A percentile compares a stretch with the other conserved stretches of the same genome.
Evolutionary conservation across 2,329 filamentous ascomycete species (phyloP).

Genomic region (Diaporthe capsici): DNA sequence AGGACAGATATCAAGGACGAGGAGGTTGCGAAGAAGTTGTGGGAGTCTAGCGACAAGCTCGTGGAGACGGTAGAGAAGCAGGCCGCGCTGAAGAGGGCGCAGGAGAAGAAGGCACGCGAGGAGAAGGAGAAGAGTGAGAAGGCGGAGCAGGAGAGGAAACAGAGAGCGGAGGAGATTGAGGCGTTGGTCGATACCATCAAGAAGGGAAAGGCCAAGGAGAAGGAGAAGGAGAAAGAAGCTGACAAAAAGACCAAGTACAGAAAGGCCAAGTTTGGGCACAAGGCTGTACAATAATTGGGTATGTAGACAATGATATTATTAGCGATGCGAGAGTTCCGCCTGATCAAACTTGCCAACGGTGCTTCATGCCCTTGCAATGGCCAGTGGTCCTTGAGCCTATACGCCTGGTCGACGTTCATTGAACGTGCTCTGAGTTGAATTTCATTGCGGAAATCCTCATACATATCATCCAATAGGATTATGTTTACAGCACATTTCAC

Average conservation of each 20-base stretch:
- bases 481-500: neutral
- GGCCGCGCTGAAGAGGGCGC: conserved; percentile 71
- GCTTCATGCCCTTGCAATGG: neutral
- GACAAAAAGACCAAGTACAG: conserved; percentile 49
- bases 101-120: conserved; percentile 54
- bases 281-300: conserved; percentile 33
- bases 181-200: conserved; percentile 62
- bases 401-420: no score
- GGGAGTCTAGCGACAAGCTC: conserved; percentile 89
- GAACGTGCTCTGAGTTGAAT: no score
- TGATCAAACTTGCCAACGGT: neutral
- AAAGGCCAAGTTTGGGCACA: conserved; percentile 42
- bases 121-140: conserved; percentile 53
- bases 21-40: conserved; percentile 84
- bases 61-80: conserved; percentile 87
- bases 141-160: conserved; percentile 48
- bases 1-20: conserved; percentile 84
- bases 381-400: neutral
- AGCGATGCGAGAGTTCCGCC: neutral
- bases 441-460: neutral
- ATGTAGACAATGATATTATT: conserved; percentile 39
- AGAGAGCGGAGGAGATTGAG: conserved; percentile 49
- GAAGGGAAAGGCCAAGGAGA: conserved; percentile 54
- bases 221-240: conserved; percentile 50
- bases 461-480: neutral